Percentiles rank a stretch among this genome's conserved stretches.
These are phyloP conservation scores for Cardamine occulta DNA, from an alignment of 345 rosid genomes.

Conservation along the genomic window DNA sequence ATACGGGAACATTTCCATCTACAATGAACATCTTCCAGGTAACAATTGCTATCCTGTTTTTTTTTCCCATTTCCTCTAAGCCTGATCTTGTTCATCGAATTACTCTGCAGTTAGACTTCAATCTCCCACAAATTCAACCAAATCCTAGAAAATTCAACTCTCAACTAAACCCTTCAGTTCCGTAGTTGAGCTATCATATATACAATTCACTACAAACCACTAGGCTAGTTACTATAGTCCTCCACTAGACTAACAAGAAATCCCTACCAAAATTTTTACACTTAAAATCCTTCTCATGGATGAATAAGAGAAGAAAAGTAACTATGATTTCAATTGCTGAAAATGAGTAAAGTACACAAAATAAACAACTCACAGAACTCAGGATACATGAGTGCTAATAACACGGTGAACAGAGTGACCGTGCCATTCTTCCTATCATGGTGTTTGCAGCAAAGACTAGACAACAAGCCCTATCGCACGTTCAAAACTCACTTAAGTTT, in stretches of 20 bases:
- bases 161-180: constrained; percentile 8
- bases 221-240: constrained; percentile 16
- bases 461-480: constrained; percentile 1
- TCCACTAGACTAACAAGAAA: constrained; percentile 8
- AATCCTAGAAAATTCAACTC: not conserved
- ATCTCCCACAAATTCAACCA: not conserved
- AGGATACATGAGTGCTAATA: constrained; percentile 21
- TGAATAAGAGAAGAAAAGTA: constrained; percentile 6
- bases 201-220: constrained; percentile 1
- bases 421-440: constrained; percentile 10
- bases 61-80: not conserved
- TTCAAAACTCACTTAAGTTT: constrained; percentile 66
- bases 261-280: not conserved
- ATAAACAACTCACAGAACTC: constrained; percentile 31
- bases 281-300: not conserved
- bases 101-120: not conserved
- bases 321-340: constrained; percentile 3
- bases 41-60: not conserved
- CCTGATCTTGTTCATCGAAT: not conserved
- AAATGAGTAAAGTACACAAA: constrained; percentile 26
- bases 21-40: not conserved
- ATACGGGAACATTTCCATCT: constrained; percentile 19
- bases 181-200: not conserved
- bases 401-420: constrained; percentile 15
- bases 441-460: constrained; percentile 24